phyloP scores from a whole-genome alignment of 1,284 basidiomycete species.

The Ceratobasidium sp. region DNA sequence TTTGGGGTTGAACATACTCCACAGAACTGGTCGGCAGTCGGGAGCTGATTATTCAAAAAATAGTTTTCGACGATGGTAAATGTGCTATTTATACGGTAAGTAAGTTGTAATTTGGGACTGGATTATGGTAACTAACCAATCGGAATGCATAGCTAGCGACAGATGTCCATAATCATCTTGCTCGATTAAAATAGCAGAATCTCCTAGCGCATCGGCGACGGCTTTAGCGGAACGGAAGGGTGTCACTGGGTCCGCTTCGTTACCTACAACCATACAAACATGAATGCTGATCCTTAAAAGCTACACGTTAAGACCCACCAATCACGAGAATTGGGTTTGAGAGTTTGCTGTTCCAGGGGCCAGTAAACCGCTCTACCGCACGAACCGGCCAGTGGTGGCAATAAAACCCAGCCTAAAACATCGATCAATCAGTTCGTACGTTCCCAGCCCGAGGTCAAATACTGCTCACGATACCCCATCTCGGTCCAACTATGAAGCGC shows the following conservation, averaged over 20 bases:
- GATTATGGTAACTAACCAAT: background rate
- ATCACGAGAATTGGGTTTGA: conserved; percentile 47
- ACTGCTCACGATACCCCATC: background rate
- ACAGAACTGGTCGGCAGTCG: conserved; percentile 32
- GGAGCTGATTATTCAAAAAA: conserved; percentile 40
- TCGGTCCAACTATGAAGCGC: conserved; percentile 4
- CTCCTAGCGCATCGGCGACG: conserved; percentile 42
- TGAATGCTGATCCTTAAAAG: background rate
- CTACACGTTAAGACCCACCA: background rate
- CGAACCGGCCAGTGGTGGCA: conserved; percentile 45
- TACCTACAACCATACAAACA: conserved; percentile 10
- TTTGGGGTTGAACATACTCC: conserved; percentile 4
- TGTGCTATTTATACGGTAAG: background rate
- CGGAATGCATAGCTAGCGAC: conserved; percentile 25
- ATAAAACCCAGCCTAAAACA: background rate
- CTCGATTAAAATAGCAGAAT: conserved; percentile 42
- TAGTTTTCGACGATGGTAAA: conserved; percentile 30
- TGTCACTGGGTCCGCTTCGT: conserved; percentile 44
- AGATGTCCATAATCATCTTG: conserved; percentile 42
- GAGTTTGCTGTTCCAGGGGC: conserved; percentile 42
- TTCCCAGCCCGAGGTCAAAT: background rate
- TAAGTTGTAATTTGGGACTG: too few relatives aligned
- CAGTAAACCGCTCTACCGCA: conserved; percentile 43
- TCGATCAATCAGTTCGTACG: background rate
- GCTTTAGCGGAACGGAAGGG: conserved; percentile 36